Base-by-base conservation (phyloP, 1,284 basidiomycete species). In the Cryptococcus floricola region DNA sequence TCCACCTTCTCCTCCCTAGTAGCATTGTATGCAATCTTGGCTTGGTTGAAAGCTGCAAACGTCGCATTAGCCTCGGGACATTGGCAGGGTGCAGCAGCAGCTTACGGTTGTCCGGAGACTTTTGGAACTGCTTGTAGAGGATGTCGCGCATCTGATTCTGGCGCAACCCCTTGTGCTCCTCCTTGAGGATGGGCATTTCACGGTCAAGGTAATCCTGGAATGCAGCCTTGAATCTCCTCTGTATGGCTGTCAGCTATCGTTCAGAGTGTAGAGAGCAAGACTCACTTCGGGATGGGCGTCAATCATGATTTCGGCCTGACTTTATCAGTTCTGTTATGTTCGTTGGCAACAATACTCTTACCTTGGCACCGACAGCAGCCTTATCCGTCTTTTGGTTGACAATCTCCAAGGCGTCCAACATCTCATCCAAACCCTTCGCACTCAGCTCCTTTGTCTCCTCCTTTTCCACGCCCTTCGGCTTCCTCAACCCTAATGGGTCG, bases 311-410 rank as follows among this genome's bases (percentile, higher is more conserved):
- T 88, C 90, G 5, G 93, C 94, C 74, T 88, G 48, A 53, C 47
- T 37, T 39, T 37, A 18, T 46, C 16, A 43, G 49, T 44, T 16
- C 38, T 14, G 39, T 18, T 4, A 39, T 23, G 23, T 23, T 48
- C 56, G 25, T n/a, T 37, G 5, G 16, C 25, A 6, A 25, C 16
- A 27, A 9, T 10, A 12, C 8, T 60, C 66, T 25, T 58, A 72
- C 74, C 66, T 77, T 77, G 9, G 74, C 64, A 9, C 91, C 91
- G 47, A 94, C 79, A 58, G 88, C 88, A 0, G 91, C 90, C 77
- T 94, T 96, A 76, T 97, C 93, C 80, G 85, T 87, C 81, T 89
- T 92, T 8, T 90, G 89, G 51, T 85, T 95, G 12, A 95, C 91
- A 3, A 95, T 82, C 57, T 89, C 87, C 65, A 98, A 77, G 58